Evolutionary conservation across 139 green algal species (phyloP), one percentile per base, ranked within the genome.

Genomic region (Coelastrella sp.): DNA sequence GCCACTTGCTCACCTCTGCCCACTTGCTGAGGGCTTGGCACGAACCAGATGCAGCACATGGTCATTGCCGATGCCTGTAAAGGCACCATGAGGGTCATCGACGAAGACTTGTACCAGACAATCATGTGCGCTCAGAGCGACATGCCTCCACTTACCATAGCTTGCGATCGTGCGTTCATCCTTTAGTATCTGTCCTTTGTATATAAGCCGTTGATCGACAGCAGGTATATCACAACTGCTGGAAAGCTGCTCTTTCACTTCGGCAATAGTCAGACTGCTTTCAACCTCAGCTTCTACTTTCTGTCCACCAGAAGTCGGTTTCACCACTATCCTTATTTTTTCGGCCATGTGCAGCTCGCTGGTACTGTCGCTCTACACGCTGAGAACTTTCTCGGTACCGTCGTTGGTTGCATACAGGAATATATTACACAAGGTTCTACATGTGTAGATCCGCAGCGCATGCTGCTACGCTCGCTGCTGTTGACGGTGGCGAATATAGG

Each of bases 171-270:
- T 96, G 25, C 88, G 77, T 30, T 96, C 92, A 57, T 99, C 96
- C 80, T 98, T 99, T 0, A 99, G 75, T 7, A 98, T 96, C 72
- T 96, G 94, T 0, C 95, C 96, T 41, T 96, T 96, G 91, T 98
- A 99, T 59, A 99, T 99, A 1, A 99, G 87, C 1, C 96, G 82
- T 72, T 98, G 93, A 60, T 95, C 83, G 0, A 66, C 79, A 0
- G 90, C 81, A 2, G 90, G 37, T 21, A 93, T 87, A 1, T 80
- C 68, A 9, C 67, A 82, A 5, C 50, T 50, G 78, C 85, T 71
- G 0, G 80, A 82, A 0, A 99, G 85, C 6, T 81, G 66, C 34
- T 89, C 88, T 81, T 99, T 99, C 2, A 99, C 71, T 9, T 98
- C 93, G 0, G 8, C 25, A 4, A 98, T 87, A 0, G 89, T 95